Conservation (phyloP, 1,284 basidiomycete species). For the Moniliella sp. region DNA sequence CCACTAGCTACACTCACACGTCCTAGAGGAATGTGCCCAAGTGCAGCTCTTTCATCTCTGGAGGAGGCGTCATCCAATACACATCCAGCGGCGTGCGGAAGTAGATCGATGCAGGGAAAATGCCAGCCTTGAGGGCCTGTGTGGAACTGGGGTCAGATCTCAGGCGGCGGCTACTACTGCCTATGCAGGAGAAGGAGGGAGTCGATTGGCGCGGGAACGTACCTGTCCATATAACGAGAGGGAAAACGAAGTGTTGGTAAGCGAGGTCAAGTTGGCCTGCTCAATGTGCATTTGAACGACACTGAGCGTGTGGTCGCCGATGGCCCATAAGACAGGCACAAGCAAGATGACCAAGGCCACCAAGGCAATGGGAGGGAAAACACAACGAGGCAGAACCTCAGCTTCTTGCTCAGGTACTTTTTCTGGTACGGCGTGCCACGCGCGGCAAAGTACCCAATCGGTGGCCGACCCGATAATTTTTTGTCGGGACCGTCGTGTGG, state of each 20-base stretch:
- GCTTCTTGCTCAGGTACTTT: conserved; percentile 25
- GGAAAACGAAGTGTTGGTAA: conserved; percentile 26
- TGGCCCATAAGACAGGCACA: conserved; percentile 29
- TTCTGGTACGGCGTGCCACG: conserved; percentile 29
- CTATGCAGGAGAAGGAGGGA: too few species aligned
- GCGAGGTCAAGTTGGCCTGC: conserved; percentile 29
- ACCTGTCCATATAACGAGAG: conserved; percentile 27
- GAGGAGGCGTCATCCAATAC: conserved; percentile 28
- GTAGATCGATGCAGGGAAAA: conserved; percentile 34
- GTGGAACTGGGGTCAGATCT: neutral
- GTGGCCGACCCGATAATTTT: neutral
- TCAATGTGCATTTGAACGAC: conserved; percentile 27
- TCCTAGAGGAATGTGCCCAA: conserved; percentile 24
- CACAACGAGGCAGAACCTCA: conserved; percentile 21
- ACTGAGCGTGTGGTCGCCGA: conserved; percentile 32
- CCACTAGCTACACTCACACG: conserved; percentile 29
- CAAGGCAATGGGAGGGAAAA: conserved; percentile 17
- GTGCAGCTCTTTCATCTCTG: conserved; percentile 26
- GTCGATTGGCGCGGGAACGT: neutral
- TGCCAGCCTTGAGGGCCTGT: conserved; percentile 24
- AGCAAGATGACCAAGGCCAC: conserved; percentile 21
- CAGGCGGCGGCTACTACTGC: too few species aligned
- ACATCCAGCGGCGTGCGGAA: conserved; percentile 32
- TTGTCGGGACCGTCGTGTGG: too few species aligned
- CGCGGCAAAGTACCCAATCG: conserved; percentile 10